These are phyloP conservation scores for Candida succiphila DNA, from an alignment of 805 yeast species.

Conservation along the genomic window DNA sequence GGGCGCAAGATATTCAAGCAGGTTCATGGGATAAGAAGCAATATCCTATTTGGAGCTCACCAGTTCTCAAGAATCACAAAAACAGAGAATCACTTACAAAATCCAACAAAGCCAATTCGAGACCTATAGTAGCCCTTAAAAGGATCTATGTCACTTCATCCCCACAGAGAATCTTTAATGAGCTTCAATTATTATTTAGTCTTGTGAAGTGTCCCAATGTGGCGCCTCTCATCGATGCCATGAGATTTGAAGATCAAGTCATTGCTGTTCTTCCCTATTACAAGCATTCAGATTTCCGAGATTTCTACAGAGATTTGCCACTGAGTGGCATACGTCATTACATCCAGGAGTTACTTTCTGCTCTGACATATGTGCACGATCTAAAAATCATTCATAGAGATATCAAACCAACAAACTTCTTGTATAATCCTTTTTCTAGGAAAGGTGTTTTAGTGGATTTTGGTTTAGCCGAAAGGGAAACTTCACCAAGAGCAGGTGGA, in stretches of 20 bases:
- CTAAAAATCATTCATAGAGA: constrained; percentile 86
- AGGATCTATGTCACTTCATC: constrained; percentile 93
- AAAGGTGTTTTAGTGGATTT: constrained; percentile 85
- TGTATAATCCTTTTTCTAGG: constrained; percentile 55
- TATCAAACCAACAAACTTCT: constrained; percentile 68
- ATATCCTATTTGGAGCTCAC: constrained; percentile 18
- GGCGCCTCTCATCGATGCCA: constrained; percentile 84
- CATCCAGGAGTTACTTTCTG: constrained; percentile 69
- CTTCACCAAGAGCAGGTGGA: constrained; percentile 18
- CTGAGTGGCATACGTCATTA: constrained; percentile 72
- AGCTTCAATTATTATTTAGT: constrained; percentile 64
- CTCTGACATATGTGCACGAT: constrained; percentile 66
- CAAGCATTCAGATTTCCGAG: constrained; percentile 84
- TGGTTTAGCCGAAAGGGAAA: constrained; percentile 73
- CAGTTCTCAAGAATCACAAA: constrained; percentile 13
- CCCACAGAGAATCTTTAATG: constrained; percentile 84
- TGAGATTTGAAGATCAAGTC: constrained; percentile 84
- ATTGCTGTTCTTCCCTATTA: constrained; percentile 88
- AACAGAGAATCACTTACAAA: constrained; percentile 1
- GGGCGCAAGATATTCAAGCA: constrained; percentile 33
- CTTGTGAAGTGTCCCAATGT: constrained; percentile 63
- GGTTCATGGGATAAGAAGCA: constrained; percentile 13
- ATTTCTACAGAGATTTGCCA: constrained; percentile 73
- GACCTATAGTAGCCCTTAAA: constrained; percentile 68
- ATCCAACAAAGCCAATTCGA: constrained; percentile 23